Evolutionary conservation across 768 basidiomycete species (phyloP), one percentile per base, ranked within the genome.

Genomic region (Leccinum uliginosum): DNA sequence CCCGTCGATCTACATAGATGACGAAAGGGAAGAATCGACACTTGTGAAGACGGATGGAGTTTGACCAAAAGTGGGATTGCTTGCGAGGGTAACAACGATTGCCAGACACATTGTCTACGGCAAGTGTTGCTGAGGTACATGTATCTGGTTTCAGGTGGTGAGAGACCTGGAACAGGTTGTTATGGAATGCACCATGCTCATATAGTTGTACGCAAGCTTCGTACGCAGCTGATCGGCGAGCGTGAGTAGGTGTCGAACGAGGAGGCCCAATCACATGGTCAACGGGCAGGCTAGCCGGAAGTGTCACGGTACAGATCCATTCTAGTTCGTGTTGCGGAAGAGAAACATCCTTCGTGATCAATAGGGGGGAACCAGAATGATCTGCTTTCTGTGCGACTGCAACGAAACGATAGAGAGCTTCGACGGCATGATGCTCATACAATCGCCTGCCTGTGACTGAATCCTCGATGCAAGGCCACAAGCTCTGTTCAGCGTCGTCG

Each of bases 61-160:
- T 80, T 12, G 60, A 59, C 91, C 91, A 92, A 65, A 93, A 89
- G 38, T 76, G 71, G n/a, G 90, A 82, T 47, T 66, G 70, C 68
- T 81, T 86, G 58, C 80, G 78, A 12, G 72, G 68, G 71, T 91
- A 89, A 51, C 75, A 71, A 38, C 80, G 77, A 12, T 80, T 79
- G 10, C 83, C 83, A 43, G 71, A 62, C 4, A 59, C 52, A 54
- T 72, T 74, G 32, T 66, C 60, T 17, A 70, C 65, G 12, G 58
- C 55, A 43, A 69, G 56, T 43, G 51, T 29, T 32, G 49, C 46
- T 23, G 60, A 53, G 34, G 40, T 40, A 45, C 35, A 43, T 10
- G 50, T 10, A n/a, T 49, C 45, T 17, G 55, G 21, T 30, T 56
- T 49, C 32, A 48, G 51, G 43, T 50, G 29, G 21, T 19, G 60